Percentiles rank a stretch among this genome's conserved stretches.
These are phyloP conservation scores for Penicillium malachiteum DNA, from an alignment of 495 filamentous ascomycete species.

Conservation along the genomic window DNA sequence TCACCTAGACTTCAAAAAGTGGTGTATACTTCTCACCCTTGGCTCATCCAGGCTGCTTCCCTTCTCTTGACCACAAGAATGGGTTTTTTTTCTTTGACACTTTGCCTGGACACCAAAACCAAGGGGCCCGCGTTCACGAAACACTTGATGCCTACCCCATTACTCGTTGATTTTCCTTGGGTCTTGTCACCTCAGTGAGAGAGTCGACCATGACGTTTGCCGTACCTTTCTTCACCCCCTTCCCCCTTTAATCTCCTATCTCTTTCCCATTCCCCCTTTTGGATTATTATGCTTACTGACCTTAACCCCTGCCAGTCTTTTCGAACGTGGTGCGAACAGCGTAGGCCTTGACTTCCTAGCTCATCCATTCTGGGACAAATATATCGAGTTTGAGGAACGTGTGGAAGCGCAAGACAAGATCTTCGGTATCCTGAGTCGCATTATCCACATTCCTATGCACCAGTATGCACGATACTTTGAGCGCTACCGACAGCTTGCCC, in stretches of 20 bases:
- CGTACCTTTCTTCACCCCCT: constrained; percentile 36
- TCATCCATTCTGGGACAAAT: constrained; percentile 99
- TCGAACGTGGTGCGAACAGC: constrained; percentile 81
- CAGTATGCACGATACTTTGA: constrained; percentile 96
- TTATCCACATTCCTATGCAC: constrained; percentile 94
- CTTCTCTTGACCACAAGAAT: constrained; percentile 33
- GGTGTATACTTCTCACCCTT: constrained; percentile 58
- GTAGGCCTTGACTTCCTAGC: constrained; percentile 93
- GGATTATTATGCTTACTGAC: constrained; percentile 31
- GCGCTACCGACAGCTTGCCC: constrained; percentile 77
- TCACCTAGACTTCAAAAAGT: constrained; percentile 34
- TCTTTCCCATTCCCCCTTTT: constrained; percentile 17
- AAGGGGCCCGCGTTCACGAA: constrained; percentile 28
- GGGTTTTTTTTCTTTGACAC: constrained; percentile 12
- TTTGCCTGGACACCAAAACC: constrained; percentile 33
- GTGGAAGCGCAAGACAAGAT: constrained; percentile 84
- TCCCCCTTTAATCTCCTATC: constrained; percentile 17
- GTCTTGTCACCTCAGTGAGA: constrained; percentile 34
- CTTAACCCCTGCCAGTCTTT: constrained; percentile 60
- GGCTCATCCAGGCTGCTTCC: constrained; percentile 53
- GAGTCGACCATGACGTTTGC: constrained; percentile 51
- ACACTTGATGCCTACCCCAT: constrained; percentile 31
- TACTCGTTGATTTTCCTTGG: constrained; percentile 39
- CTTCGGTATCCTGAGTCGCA: constrained; percentile 77
- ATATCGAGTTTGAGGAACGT: constrained; percentile 92